These are phyloP conservation scores for Tulasnella sp. DNA, from an alignment of 768 basidiomycete species.

Conservation along the genomic window DNA sequence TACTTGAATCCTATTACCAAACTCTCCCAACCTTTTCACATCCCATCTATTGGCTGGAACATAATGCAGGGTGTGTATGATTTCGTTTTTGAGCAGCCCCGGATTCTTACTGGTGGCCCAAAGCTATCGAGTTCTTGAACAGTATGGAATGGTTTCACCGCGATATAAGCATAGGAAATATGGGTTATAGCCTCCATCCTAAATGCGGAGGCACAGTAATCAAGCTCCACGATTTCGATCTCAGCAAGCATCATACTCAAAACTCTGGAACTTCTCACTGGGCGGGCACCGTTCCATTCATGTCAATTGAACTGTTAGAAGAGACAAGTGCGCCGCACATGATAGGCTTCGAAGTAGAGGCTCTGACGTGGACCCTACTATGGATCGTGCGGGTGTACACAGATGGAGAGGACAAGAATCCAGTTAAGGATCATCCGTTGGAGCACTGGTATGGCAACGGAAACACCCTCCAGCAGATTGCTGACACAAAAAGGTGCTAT, in stretches of 20 bases:
- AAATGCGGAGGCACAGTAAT: neutral
- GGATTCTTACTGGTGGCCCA: neutral
- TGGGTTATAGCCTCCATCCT: neutral
- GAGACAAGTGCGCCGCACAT: neutral
- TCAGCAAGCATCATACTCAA: neutral
- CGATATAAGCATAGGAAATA: neutral
- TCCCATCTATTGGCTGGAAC: neutral
- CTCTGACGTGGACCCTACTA: neutral
- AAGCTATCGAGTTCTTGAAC: neutral
- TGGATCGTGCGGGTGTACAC: neutral
- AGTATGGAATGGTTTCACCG: neutral
- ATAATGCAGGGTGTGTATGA: neutral
- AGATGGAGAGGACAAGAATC: neutral
- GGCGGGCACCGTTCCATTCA: neutral
- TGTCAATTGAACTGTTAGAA: neutral
- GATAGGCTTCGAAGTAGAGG: neutral
- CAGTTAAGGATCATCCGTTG: neutral
- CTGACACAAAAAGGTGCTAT: neutral
- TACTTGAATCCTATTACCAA: neutral
- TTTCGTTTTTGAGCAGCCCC: neutral
- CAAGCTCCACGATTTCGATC: neutral
- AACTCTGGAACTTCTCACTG: neutral
- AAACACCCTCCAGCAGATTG: neutral
- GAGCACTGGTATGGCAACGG: neutral
- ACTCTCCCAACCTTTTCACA: neutral